Evolutionary conservation across 805 yeast genomes (phyloP), one percentile per base, ranked within the genome.

Genomic region (Starmerella kuoi): DNA sequence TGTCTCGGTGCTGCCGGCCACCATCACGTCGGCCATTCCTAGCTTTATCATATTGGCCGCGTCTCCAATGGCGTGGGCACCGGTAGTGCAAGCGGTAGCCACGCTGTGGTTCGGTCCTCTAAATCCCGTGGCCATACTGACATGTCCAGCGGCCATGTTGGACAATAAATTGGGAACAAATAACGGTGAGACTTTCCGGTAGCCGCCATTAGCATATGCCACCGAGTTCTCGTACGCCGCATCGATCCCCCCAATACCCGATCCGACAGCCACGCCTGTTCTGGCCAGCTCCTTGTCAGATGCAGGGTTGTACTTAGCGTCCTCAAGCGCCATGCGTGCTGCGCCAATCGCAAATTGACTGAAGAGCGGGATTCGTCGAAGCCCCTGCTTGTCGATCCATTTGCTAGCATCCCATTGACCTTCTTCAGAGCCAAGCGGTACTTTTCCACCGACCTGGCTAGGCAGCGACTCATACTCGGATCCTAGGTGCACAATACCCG

Each of bases 51-150:
- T 78, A 54, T 87, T 73, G 51, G 69, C 73, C 0, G 95, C 96
- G 57, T 91, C 99, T 3, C 97, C 97, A 37, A 91, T 78, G 0
- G 95, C 73, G 56, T 91, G 93, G 23, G 80, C 73, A 0, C 99
- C 99, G 0, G 98, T 86, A 3, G 99, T 94, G 65, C 99, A 91
- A 1, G 98, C 98, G 0, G 97, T 86, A 2, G 94, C 73, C 0
- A 77, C 91, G 0, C 94, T 67, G 56, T 87, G 95, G 33, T 82
- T 74, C 2, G 95, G 94, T 0, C 98, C 99, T 52, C 72, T 66
- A 31, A 86, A 64, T 1, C 81, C 80, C 53, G 76, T 74, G 49
- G 74, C 70, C 43, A 91, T 87, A 5, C 95, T 79, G 5, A 91
- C 74, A 46, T 85, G 77, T 2, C 97, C 96, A 0, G 87, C 85